These are phyloP conservation scores for Fusarium keratoplasticum DNA, from an alignment of 2,329 filamentous ascomycete species.

Conservation along the genomic window DNA sequence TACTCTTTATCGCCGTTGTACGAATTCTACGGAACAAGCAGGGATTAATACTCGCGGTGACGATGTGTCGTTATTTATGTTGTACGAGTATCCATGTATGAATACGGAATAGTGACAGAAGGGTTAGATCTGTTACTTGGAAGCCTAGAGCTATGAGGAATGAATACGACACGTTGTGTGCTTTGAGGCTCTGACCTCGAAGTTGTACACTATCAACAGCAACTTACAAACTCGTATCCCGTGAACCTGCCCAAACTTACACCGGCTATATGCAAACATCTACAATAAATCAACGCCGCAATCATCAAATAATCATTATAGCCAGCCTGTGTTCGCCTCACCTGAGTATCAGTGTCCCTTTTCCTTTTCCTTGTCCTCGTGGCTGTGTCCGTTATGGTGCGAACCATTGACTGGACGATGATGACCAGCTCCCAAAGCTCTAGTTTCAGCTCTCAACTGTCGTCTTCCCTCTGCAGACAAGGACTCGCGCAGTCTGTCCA, in stretches of 20 bases:
- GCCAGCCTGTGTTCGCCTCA: background rate
- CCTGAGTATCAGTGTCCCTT: slow-evolving; percentile 5
- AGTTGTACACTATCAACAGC: background rate
- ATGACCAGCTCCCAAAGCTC: slow-evolving; percentile 17
- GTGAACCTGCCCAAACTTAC: background rate
- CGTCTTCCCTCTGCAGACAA: slow-evolving; percentile 38
- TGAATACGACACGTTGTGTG: background rate
- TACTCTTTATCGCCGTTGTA: slow-evolving; percentile 6
- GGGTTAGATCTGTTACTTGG: background rate
- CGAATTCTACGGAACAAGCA: background rate
- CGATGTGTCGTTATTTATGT: background rate
- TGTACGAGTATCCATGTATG: slow-evolving; percentile 10
- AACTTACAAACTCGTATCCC: background rate
- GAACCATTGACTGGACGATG: background rate
- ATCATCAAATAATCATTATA: background rate
- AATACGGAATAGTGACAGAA: slow-evolving; percentile 2
- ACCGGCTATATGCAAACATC: background rate
- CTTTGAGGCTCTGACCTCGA: background rate
- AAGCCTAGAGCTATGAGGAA: slow-evolving; percentile 1
- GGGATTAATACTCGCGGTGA: background rate
- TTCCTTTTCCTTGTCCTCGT: background rate
- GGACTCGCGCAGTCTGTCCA: slow-evolving; percentile 60
- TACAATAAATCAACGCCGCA: background rate
- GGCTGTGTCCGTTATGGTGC: background rate
- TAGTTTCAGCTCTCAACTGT: slow-evolving; percentile 16